phyloP scores from a whole-genome alignment of 192 early-diverging fungal genomes.

The Funneliformis mosseae region DNA sequence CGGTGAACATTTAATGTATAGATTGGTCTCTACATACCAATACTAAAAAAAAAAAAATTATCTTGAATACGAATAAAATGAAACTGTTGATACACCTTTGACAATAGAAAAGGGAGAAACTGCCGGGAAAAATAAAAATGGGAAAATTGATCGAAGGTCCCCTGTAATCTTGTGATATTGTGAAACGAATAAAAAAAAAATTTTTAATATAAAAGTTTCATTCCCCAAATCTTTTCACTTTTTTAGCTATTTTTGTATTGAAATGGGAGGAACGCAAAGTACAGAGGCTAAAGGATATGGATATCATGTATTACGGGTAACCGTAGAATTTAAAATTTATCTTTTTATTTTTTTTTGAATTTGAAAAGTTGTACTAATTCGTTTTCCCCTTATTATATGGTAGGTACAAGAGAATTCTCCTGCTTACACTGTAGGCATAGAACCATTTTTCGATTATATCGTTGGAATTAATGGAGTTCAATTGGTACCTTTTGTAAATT shows the following conservation, averaged over 20 bases:
- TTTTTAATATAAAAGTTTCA: too few species aligned
- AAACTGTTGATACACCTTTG: too few species aligned
- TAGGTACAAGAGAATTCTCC: conserved; percentile 71
- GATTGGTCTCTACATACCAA: neutral
- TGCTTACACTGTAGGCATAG: conserved; percentile 63
- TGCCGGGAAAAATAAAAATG: too few species aligned
- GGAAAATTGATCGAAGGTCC: too few species aligned
- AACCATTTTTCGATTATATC: conserved; percentile 79
- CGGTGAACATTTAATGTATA: neutral
- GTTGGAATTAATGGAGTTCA: conserved; percentile 58
- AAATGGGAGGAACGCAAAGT: conserved; percentile 34
- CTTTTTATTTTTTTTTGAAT: neutral
- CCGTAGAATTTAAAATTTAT: neutral
- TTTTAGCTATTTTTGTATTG: too few species aligned
- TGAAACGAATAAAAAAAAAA: too few species aligned
- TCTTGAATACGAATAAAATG: too few species aligned
- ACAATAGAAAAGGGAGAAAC: too few species aligned
- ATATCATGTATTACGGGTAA: conserved; percentile 71
- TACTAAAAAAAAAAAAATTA: neutral
- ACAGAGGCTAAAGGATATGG: conserved; percentile 43
- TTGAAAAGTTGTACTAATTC: neutral
- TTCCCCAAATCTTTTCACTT: too few species aligned
- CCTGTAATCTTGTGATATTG: too few species aligned
- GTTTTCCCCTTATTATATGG: neutral
- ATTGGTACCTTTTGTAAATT: conserved; percentile 44